Evolutionary conservation across 805 yeast species (phyloP), one percentile per base, ranked within the genome.

Genomic region (Kodamaea kakaduensis): DNA sequence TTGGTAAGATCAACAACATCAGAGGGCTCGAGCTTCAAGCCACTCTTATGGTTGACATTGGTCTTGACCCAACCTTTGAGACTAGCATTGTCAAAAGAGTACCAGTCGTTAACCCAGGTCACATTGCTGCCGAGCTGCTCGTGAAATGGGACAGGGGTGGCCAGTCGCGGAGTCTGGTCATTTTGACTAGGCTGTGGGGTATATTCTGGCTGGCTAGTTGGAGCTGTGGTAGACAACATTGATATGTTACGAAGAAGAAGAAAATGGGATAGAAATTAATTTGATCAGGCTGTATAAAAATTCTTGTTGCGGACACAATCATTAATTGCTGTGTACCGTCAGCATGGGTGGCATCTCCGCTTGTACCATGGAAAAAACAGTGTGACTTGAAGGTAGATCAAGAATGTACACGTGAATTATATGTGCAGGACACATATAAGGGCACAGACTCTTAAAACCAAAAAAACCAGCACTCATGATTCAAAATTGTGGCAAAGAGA

Each of bases 1-100:
- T 48, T 37, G n/a, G 56, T 52, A 31, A 78, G 56, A 37, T 73
- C 71, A 14, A 77, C 50, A 8, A 61, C 48, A 46, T 77, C 82
- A 53, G 34, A 29, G 29, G 37, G 37, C 30, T 38, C 44, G 18
- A 48, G 13, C 45, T 21, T 71, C 6, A 74, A 75, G 9, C 76
- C 80, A 48, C 78, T 42, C 22, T 40, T 44, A 17, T 47, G 54
- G 34, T 45, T 48, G 19, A 40, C 31, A 31, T 45, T 48, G 7
- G 52, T 53, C 43, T 57, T 64, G 42, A 50, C 50, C 72, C 72
- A 67, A 5, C 71, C 69, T 43, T 61, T 64, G 22, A 44, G 26
- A 18, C 36, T 31, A 17, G 39, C 34, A 26, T 32, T 19, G 25
- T 35, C 45, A 24, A 33, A 64, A 20, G 43, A 43, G 44, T 58